A percentile compares a stretch with the other conserved stretches of the same genome.
These are phyloP conservation scores for Talaromyces sp. DNA, from an alignment of 2,329 filamentous ascomycete genomes.

Conservation along the genomic window DNA sequence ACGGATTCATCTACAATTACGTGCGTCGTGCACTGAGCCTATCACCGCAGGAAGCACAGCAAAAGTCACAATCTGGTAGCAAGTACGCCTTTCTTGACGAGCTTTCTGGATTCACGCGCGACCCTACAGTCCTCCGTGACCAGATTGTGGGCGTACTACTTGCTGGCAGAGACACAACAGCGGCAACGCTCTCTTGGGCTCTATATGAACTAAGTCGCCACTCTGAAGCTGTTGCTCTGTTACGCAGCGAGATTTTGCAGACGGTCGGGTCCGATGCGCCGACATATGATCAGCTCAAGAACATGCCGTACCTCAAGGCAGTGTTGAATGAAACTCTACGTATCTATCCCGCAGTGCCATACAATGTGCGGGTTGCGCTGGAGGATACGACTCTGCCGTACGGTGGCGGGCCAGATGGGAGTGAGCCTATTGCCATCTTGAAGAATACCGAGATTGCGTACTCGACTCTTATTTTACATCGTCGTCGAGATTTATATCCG, in stretches of 20 bases:
- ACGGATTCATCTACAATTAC: slow-evolving; percentile 26
- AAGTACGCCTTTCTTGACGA: slow-evolving; percentile 49
- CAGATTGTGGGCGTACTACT: slow-evolving; percentile 50
- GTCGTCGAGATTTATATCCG: slow-evolving; percentile 23
- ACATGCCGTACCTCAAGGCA: neutral
- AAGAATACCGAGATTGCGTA: slow-evolving; percentile 19
- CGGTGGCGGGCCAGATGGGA: slow-evolving; percentile 53
- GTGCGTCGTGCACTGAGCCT: slow-evolving; percentile 29
- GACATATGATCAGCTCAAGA: neutral
- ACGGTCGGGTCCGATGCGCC: neutral
- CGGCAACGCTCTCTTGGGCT: slow-evolving; percentile 26
- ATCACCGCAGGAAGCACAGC: no score
- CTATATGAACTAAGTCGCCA: slow-evolving; percentile 36
- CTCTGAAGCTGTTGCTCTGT: neutral
- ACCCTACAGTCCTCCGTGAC: slow-evolving; percentile 44
- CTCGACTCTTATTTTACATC: slow-evolving; percentile 41
- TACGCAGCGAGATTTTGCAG: neutral
- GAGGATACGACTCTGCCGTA: slow-evolving; percentile 22
- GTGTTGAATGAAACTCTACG: slow-evolving; percentile 1
- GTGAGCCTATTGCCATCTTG: slow-evolving; percentile 27
- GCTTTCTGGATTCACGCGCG: slow-evolving; percentile 40
- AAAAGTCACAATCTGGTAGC: neutral
- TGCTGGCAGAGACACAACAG: slow-evolving; percentile 52
- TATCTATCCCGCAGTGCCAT: slow-evolving; percentile 30
- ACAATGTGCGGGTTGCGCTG: slow-evolving; percentile 25